These are phyloP conservation scores for Suhomyces xylopsoci DNA, from an alignment of 805 yeast species.

Conservation along the genomic window DNA sequence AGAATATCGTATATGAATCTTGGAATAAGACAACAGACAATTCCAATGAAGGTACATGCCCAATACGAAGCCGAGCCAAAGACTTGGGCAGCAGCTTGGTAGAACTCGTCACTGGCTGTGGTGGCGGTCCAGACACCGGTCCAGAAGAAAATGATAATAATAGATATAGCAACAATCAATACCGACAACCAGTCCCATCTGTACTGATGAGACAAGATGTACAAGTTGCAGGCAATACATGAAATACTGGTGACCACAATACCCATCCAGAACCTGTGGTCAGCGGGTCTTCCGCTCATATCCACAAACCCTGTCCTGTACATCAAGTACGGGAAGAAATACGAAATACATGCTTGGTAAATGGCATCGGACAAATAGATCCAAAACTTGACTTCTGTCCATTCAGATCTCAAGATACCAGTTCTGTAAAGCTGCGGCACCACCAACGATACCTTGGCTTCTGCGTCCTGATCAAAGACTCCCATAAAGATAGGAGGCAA, in stretches of 20 bases:
- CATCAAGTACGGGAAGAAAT: conserved; percentile 62
- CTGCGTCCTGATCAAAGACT: conserved; percentile 72
- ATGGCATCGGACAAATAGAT: conserved; percentile 66
- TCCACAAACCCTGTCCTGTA: conserved; percentile 41
- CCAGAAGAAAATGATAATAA: conserved; percentile 65
- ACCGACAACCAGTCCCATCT: conserved; percentile 77
- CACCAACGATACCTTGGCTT: conserved; percentile 58
- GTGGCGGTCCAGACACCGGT: conserved; percentile 73
- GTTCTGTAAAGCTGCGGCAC: conserved; percentile 69
- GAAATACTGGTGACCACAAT: conserved; percentile 57
- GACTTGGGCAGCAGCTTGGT: conserved; percentile 58
- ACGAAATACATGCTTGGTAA: conserved; percentile 68
- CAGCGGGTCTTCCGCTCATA: conserved; percentile 55
- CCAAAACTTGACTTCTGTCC: conserved; percentile 59
- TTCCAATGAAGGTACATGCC: conserved; percentile 59
- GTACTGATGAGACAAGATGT: conserved; percentile 63
- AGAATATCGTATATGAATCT: conserved; percentile 52
- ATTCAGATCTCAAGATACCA: conserved; percentile 63
- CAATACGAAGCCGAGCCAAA: conserved; percentile 64
- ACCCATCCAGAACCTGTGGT: conserved; percentile 74
- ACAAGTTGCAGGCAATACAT: conserved; percentile 62
- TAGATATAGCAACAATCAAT: conserved; percentile 52
- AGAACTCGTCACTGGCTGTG: conserved; percentile 54
- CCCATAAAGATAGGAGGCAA: conserved; percentile 74
- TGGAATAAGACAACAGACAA: conserved; percentile 56